Evolutionary conservation across 495 filamentous ascomycete species (phyloP), one percentile per base, ranked within the genome.

Genomic region (Aspergillus nidulans): DNA sequence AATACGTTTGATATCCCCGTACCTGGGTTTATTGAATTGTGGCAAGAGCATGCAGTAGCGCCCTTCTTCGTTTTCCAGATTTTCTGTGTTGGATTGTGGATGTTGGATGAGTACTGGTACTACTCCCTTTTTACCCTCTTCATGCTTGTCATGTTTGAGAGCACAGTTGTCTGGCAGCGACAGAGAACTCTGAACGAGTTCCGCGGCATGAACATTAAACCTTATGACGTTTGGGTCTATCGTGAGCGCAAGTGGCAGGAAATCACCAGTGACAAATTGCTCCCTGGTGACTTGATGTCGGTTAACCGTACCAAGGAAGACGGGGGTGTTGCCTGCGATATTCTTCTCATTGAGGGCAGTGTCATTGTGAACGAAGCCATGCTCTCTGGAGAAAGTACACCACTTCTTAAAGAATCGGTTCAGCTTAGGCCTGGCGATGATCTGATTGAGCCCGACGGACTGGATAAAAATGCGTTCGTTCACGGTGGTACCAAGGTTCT

Each of bases 101-200:
- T 97, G 86, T 69, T 99, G 69, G 94, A 99, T 69, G 94, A 99
- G 73, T 97, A 97, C 74, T 99, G 94, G 94, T 99, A 99, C 75
- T 99, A 97, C 70, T 99, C 94, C 56, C 80, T 99, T 12, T 99
- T 99, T 66, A 97, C 94, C 1, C 84, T 97, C 19, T 92, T 97
- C 76, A 97, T 97, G 94, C 84, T 99, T 30, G 87, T 97, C 56
- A 87, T 82, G 42, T 99, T 99, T 66, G 94, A 99, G 76, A 96
- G 92, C 69, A 99, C 94, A 7, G 94, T 99, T 16, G 94, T 99
- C 10, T 99, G 94, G 94, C 94, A 99, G 75, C 85, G 94, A 55
- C 94, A 99, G 78, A 82, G 92, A 53, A 97, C 94, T n/a, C 69
- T 99, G 59, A 92, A 79, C 63, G 94, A 99, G 69, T 99, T 99